These are phyloP conservation scores for Nelumbo lutea DNA, from an alignment of 164 flowering plant species.

Conservation along the genomic window DNA sequence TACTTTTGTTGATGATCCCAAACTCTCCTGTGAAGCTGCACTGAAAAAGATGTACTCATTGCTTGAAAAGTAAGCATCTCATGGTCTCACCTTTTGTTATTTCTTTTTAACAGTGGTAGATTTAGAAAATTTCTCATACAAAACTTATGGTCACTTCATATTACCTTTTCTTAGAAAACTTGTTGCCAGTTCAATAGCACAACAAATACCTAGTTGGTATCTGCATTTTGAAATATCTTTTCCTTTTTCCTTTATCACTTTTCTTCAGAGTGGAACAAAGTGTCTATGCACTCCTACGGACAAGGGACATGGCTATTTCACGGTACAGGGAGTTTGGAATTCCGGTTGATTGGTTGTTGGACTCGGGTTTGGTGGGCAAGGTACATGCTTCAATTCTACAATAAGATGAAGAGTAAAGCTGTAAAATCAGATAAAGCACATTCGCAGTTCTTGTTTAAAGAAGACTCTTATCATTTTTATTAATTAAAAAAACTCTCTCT, in stretches of 20 bases:
- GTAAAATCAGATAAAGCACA: no score
- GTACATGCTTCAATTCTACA: conserved; percentile 29
- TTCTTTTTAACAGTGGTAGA: neutral
- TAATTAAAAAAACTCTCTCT: neutral
- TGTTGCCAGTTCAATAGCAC: neutral
- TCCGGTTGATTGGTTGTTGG: conserved; percentile 82
- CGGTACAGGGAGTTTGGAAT: conserved; percentile 87
- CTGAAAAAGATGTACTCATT: conserved; percentile 91
- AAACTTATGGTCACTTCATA: no score
- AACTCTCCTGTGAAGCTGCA: conserved; percentile 78
- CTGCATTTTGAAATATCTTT: neutral
- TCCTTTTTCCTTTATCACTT: neutral
- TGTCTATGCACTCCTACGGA: conserved; percentile 83
- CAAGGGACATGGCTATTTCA: conserved; percentile 90
- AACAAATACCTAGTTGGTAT: neutral
- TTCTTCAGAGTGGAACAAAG: conserved; percentile 80
- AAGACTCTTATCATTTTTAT: no score
- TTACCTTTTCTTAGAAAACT: no score
- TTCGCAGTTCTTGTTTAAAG: no score
- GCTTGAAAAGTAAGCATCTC: conserved; percentile 79
- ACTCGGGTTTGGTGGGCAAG: conserved; percentile 92
- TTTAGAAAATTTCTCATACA: neutral
- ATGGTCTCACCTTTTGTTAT: neutral
- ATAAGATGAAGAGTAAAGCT: neutral
- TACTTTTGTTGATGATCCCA: conserved; percentile 78